Evolutionary conservation across 1,139 yeast species (phyloP), one percentile per base, ranked within the genome.

Genomic region (Debaryomycetaceae sp.): DNA sequence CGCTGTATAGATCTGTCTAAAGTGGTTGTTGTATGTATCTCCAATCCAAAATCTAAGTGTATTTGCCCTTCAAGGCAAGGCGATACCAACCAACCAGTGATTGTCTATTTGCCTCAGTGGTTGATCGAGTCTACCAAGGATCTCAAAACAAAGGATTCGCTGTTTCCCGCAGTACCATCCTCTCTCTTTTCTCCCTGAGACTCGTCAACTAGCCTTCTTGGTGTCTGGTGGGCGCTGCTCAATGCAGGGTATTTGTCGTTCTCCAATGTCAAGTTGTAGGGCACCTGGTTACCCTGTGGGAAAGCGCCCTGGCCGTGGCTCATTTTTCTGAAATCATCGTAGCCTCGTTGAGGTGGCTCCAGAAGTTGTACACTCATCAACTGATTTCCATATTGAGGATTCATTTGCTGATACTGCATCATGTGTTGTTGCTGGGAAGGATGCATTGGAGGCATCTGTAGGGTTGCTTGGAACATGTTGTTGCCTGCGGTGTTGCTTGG

Each of bases 61-160:
- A 17, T 17, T 17, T 17, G 20, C 20, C 20, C 20, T 4, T 17
- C 20, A 17, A 17, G 20, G 20, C 20, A 2, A 17, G 20, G 20
- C 20, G 20, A 17, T 17, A 17, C 4, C 20, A 17, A 17, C 9
- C 36, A 34, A 4, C 23, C 36, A 34, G 22, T n/a, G 17, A 34
- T 9, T 9, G 17, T n/a, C 13, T 34, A 8, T 2, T 11, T 11
- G 14, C 9, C 8, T 43, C 42, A 60, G 48, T 66, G 70, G 54
- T 72, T 69, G 40, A 73, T 69, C 31, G 75, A 72, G 49, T 73
- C 76, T 43, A 72, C 77, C 51, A 73, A 66, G 24, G 75, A 68
- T 52, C 71, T 66, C 51, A 72, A 59, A 46, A 73, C 72, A 51
- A 67, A 66, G 43, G 63, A 61, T 47, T 70, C 75, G 23, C 63